Percentiles rank a stretch among this genome's conserved stretches.
phyloP scores from a whole-genome alignment of 2,329 filamentous ascomycete genomes.

The Aplosporella prunicola region DNA sequence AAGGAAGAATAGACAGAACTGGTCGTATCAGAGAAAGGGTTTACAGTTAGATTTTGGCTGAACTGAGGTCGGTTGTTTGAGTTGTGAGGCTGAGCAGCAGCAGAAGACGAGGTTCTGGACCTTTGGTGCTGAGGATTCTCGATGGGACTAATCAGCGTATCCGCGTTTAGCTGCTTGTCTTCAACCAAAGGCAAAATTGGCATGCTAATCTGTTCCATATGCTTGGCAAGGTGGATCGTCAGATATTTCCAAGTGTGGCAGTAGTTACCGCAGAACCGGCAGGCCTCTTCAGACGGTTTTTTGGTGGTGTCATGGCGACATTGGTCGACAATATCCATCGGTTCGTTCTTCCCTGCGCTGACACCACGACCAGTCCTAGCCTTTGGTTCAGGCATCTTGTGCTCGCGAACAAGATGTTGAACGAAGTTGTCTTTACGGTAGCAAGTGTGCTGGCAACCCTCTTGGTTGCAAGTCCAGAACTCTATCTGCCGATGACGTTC shows the following conservation, averaged over 20 bases:
- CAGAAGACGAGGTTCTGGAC: conserved; percentile 2
- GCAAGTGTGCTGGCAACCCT: conserved; percentile 73
- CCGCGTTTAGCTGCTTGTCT: conserved; percentile 28
- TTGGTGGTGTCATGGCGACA: conserved; percentile 63
- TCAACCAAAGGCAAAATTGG: conserved; percentile 53
- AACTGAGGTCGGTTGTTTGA: conserved; percentile 14
- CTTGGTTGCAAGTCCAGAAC: conserved; percentile 79
- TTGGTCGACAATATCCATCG: conserved; percentile 53
- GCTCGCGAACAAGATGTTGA: conserved; percentile 83
- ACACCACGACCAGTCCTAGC: conserved; percentile 52
- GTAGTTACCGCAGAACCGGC: conserved; percentile 74
- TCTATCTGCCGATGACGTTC: conserved; percentile 83
- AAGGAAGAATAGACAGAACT: conserved; percentile 1
- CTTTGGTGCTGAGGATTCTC: conserved; percentile 17
- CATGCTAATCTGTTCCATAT: conserved; percentile 87
- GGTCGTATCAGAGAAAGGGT: too few species aligned
- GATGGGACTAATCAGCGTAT: conserved; percentile 29
- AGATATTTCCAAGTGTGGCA: conserved; percentile 87
- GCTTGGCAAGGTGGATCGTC: conserved; percentile 84
- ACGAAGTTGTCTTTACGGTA: conserved; percentile 88
- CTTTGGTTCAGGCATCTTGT: conserved; percentile 77
- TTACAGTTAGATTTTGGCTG: conserved; percentile 12
- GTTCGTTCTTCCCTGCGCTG: conserved; percentile 12
- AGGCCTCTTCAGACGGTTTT: conserved; percentile 65
- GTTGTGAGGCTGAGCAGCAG: not conserved